Evolutionary conservation across 78 protist genomes (phyloP).

Genomic region (Dictyostelium capitatum): DNA sequence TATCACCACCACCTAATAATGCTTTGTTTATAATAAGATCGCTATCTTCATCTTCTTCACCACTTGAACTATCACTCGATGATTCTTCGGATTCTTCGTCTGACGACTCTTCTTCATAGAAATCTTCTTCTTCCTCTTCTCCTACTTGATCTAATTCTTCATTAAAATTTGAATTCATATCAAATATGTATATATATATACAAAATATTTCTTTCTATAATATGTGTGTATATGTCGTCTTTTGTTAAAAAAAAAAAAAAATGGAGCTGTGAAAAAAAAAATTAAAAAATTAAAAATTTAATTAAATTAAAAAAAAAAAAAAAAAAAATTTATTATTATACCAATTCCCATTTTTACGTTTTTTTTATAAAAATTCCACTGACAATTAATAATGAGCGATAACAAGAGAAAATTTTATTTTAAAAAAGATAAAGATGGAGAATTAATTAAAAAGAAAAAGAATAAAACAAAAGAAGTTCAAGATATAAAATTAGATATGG

Average conservation of each 20-base stretch:
- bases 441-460: not conserved
- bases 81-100: not conserved
- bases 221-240: no score
- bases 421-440: not conserved
- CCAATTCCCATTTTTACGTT: not conserved
- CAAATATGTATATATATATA: no score
- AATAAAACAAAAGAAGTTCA: not conserved
- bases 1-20: not conserved
- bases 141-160: not conserved
- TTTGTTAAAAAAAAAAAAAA: not conserved
- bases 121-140: not conserved
- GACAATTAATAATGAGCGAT: not conserved
- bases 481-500: not conserved
- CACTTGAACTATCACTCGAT: not conserved
- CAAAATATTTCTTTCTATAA: no score
- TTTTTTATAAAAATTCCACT: not conserved
- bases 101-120: not conserved
- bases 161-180: not conserved
- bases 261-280: not conserved
- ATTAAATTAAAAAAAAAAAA: not conserved
- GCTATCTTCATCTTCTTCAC: not conserved
- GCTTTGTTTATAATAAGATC: not conserved
- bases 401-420: slow-evolving; percentile 17
- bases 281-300: not conserved
- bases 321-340: not conserved